Evolutionary conservation across 2,329 filamentous ascomycete genomes (phyloP), one percentile per base, ranked within the genome.

Genomic region (Beauveria scarabaeidicola): DNA sequence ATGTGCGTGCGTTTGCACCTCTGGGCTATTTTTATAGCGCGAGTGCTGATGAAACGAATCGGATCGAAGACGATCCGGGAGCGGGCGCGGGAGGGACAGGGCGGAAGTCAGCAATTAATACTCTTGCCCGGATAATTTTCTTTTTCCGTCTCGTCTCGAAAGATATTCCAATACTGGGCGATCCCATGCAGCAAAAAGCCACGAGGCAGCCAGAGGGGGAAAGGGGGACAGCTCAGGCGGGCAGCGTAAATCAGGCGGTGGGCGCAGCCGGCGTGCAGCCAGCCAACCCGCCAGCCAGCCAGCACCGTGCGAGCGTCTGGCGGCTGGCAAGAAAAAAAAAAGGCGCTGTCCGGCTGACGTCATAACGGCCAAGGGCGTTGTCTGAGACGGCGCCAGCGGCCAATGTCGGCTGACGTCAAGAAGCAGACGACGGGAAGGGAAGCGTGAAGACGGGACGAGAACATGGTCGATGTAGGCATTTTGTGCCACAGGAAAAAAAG

Each of bases 351-450:
- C 59, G 25, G 21, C 59, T 61, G 59, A 61, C 59, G 59, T 61
- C 59, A 61, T 61, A 47, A 40, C 53, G 41, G 48, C 59, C 59
- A 61, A 58, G 53, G 38, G 47, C 40, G 52, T 19, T 58, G 38
- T 58, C 38, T 48, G 54, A 41, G 44, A 40, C 23, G 32, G 36
- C 17, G 27, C 44, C 11, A 46, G 23, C 32, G 23, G 48, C 43
- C 38, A 46, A 46, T 48, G 59, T 61, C 59, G 52, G 52, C 58
- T 60, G 58, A 60, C 58, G 58, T 60, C 58, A 60, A 60, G 52
- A 32, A 47, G 9, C 50, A 60, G 58, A 40, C n/a, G 56, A 58
- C 40, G 11, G 17, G 15, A 38, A 43, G 32, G 10, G 47, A 43
- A 52, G 21, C 47, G 47, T 52, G 44, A 50, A 50, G 44, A 48